Base-by-base conservation (phyloP, 768 basidiomycete species). In the Lentinula sp. region DNA sequence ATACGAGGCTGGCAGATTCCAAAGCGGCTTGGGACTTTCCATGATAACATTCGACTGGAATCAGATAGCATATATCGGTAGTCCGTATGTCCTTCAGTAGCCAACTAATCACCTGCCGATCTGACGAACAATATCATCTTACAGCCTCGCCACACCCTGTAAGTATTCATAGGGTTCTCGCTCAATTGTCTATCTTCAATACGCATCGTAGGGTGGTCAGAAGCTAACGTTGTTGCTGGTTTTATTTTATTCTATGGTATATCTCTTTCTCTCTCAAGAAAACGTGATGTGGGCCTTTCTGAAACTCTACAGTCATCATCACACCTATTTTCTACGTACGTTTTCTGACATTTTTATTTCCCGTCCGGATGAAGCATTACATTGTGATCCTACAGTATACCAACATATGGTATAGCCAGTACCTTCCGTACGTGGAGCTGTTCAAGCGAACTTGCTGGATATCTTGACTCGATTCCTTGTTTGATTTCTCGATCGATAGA, bases 1-100 rank as follows among this genome's bases (percentile, higher is more conserved):
- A 52, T 23, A 43, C 52, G 28, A 62, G 63, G 15, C 16, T 34
- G 57, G 28, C 50, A 78, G 78, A 51, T 84, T 83, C 64, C 76
- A 73, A 60, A 79, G 76, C 58, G 80, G 80, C 8, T 69, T 83
- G 11, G 83, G 82, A n/a, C 79, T 84, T 64, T 81, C 80, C 4
- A 45, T 82, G 35, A 62, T 83, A 18, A 81, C 80, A 4, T 81
- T 85, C 65, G 85, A 85, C 67, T 85, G 85, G 84, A 80, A 78
- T 54, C 83, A 88, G 68, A 88, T 91, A 57, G 84, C 86, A 4
- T 89, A 82, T 60, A 83, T 83, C 60, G 86, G 85, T 11, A 84
- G 84, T 62, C 86, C 86, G 81, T 81, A 68, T 66, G 81, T 75
- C 15, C 23, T 63, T 39, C 16, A 43, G 16, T 16, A 64, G 42